Base-by-base conservation (phyloP, 192 early-diverging fungal species). In the Chytriomyces hyalinus region DNA sequence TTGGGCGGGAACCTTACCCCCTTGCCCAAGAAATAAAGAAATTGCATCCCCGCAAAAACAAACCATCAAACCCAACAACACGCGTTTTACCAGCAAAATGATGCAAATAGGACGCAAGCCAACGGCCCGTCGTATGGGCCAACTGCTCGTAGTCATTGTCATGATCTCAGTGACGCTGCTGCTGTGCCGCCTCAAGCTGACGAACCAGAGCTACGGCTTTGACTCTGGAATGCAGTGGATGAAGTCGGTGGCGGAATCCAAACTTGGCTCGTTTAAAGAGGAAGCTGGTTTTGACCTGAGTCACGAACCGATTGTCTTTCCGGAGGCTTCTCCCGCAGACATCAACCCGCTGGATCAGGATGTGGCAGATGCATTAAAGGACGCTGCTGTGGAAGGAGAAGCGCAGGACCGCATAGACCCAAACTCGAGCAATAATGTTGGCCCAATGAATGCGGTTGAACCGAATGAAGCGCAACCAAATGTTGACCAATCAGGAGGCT, bases 331-430 rank as follows among this genome's bases (percentile, higher is more conserved):
- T 13, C 53, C 53, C 15, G 13, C 53, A 13, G 53, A 57, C 13
- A 57, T 57, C 20, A n/a, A 13, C 20, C 53, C 53, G 20, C 15
- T 57, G 13, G 53, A 57, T 57, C 13, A 13, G 53, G 15, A 57
- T 57, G 53, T 20, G 20, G 13, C 53, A n/a, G 53, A n/a, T 20
- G 53, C 3, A 57, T n/a, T 3, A 13, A 20, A 57, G 53, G 20
- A 57, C 53, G 53, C 53, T n/a, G 15, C 15, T 4, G 53, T 57
- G 3, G 15, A 57, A 20, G 53, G 20, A n/a, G 53, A 57, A 57
- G 53, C 53, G 53, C 53, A 57, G 20, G 53, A 57, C 53, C 53
- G 53, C 53, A 20, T 57, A n/a, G 53, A 57, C 53, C 53, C 53
- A 57, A 13, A 57, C 20, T 57, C 53, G 13, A n/a, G 15, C 20